Base-by-base conservation (phyloP, 2,329 filamentous ascomycete genomes). In the Myriangium duriaei region DNA sequence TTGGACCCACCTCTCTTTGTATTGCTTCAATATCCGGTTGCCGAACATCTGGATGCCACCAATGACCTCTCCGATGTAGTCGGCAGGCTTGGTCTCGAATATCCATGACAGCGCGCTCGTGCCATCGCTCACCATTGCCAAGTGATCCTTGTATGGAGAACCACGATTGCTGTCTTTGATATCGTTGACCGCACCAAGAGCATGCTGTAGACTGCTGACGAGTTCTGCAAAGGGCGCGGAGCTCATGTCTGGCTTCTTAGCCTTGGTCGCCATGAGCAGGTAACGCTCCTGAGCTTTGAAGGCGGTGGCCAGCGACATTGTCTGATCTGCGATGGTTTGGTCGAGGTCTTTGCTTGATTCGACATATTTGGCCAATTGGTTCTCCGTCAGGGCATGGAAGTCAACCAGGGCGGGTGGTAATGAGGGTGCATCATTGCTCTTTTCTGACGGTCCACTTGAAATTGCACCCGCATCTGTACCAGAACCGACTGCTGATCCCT, bases 31-130 rank as follows among this genome's bases (percentile, higher is more conserved):
- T 26, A 98, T 83, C 50, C 87, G 77, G 65, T 98, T 96, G 21
- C 91, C 91, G 51, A 84, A 95, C 65, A 93, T 93, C 57, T 96
- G 81, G 29, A 87, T 84, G 35, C 85, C 80, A 18, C 79, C 78
- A 13, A 93, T 69, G 42, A 79, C 79, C 49, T 94, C 87, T 32
- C 79, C 79, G 32, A 96, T 81, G 51, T 87, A 83, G 53, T 91
- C 87, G 46, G 74, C 78, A 2, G 91, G 91, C 55, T 85, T 86
- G 46, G 66, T 71, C 37, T 92, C 82, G 34, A 91, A 74, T 1
- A 80, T 81, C 91, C 91, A 98, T 21, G 82, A 84, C 42, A 98
- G 67, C 28, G 86, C 79, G 54, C 84, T 80, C 48, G 94, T 87
- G 47, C 87, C 87, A 54, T 96, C 88, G 1, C 85, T 78, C 18